Base-by-base conservation (phyloP, 306 rosid genomes). In the Vigna radiata region DNA sequence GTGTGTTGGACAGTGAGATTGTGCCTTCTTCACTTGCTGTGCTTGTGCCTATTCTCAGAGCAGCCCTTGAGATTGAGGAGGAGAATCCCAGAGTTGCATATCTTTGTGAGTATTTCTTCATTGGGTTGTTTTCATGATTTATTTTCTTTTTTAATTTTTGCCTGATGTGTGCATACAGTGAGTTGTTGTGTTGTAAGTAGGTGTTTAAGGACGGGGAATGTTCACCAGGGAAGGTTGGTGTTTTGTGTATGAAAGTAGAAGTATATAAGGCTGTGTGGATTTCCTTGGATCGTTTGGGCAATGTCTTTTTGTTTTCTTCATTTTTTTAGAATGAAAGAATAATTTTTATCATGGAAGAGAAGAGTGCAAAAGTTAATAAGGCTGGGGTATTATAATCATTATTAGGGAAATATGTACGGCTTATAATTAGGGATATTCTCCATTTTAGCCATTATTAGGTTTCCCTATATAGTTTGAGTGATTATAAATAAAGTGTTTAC, bases 51-150 rank as follows among this genome's bases (percentile, higher is more conserved):
- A 89, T 92, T 65, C 93, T 96, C 60, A 87, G 99, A 12, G 97
- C 92, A 6, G 99, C 99, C 53, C 83, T 89, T 63, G 99, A 96
- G 72, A 88, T 96, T 70, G 91, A 91, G 70, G 61, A 18, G 36
- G 83, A 87, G 1, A 92, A 92, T 66, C 86, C 87, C 3, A 89
- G 99, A 80, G 98, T 92, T 75, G 98, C 98, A 3, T 91, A 96
- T 79, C 98, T 96, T 76, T 96, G 99, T 96, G 86, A 85, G 91
- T 75, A 25, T 50, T 65, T 46, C 27, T 55, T 33, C 10, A 29
- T 61, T 23, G 53, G 33, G 18, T 70, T 47, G 17, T 73, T 47
- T 29, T 72, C 13, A n/a, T 43, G 23, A 11, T 54, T 21, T 9
- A 21, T 25, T 21, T 29, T 29, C 5, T 29, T 29, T 31, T 59